A percentile compares a stretch with the other conserved stretches of the same genome.
These are phyloP conservation scores for Madurella fahalii DNA, from an alignment of 2,329 filamentous ascomycete genomes.

Conservation along the genomic window DNA sequence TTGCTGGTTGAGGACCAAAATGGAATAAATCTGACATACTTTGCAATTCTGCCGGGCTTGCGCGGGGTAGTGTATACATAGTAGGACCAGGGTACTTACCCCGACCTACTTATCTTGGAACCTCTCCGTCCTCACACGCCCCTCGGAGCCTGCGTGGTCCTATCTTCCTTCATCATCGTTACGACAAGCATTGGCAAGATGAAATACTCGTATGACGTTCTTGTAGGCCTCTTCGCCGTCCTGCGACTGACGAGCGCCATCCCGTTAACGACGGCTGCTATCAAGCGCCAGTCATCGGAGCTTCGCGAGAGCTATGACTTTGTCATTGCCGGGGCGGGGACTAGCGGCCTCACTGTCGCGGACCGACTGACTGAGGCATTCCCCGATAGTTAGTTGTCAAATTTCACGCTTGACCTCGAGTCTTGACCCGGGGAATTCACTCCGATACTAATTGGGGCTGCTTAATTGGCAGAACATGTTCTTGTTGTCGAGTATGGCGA, in stretches of 20 bases:
- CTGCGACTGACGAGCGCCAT: neutral
- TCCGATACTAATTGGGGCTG: neutral
- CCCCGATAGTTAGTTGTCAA: constrained; percentile 23
- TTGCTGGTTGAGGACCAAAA: neutral
- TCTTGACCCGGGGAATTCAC: neutral
- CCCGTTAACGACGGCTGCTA: neutral
- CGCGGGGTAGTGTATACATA: neutral
- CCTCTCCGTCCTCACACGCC: neutral
- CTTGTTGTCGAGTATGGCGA: constrained; percentile 25
- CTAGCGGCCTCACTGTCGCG: constrained; percentile 32
- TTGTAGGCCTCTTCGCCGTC: neutral
- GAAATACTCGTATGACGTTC: neutral
- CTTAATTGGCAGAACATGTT: constrained; percentile 9
- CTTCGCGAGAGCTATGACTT: constrained; percentile 30
- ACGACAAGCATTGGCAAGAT: neutral
- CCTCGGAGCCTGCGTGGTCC: neutral
- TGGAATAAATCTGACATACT: neutral
- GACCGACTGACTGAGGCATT: constrained; percentile 32
- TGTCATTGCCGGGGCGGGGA: constrained; percentile 32
- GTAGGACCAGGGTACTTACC: no score
- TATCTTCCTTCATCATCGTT: neutral
- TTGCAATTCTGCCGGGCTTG: neutral
- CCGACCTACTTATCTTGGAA: no score
- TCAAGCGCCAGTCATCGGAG: constrained; percentile 27
- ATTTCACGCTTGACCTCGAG: constrained; percentile 8